A percentile compares a stretch with the other conserved stretches of the same genome.
phyloP scores from a whole-genome alignment of 176 grass and related monocot genomes.

The Phyllostachys edulis region DNA sequence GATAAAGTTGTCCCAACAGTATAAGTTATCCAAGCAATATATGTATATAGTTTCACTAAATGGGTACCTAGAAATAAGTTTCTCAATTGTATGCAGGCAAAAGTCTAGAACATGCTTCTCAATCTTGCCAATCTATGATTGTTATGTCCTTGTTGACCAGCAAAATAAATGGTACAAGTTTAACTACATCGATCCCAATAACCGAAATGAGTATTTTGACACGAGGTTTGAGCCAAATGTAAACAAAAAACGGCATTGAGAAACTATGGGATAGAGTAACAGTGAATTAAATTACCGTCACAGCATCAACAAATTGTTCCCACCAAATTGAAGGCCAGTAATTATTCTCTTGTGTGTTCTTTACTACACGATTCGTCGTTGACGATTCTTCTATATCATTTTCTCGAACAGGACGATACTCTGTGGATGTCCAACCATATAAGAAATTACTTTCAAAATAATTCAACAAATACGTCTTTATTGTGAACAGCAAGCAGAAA shows the following conservation, averaged over 20 bases:
- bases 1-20: neutral
- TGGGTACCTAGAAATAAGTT: neutral
- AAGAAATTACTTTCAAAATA: neutral
- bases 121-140: neutral
- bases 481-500: neutral
- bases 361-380: constrained; percentile 3
- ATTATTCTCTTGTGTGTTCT: constrained; percentile 26
- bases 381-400: constrained; percentile 55
- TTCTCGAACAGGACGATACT: constrained; percentile 51
- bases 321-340: constrained; percentile 55
- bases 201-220: neutral
- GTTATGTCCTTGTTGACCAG: neutral
- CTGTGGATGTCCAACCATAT: constrained; percentile 20
- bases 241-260: neutral
- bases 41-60: neutral
- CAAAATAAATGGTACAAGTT: neutral
- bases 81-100: neutral
- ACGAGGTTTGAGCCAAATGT: neutral
- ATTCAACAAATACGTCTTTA: neutral
- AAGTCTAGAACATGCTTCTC: neutral
- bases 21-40: neutral
- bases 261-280: neutral
- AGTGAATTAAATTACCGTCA: constrained; percentile 49
- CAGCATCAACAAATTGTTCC: constrained; percentile 65
- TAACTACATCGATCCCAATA: neutral